phyloP scores from a whole-genome alignment of 2,329 filamentous ascomycete genomes.

The Sclerotinia borealis region DNA sequence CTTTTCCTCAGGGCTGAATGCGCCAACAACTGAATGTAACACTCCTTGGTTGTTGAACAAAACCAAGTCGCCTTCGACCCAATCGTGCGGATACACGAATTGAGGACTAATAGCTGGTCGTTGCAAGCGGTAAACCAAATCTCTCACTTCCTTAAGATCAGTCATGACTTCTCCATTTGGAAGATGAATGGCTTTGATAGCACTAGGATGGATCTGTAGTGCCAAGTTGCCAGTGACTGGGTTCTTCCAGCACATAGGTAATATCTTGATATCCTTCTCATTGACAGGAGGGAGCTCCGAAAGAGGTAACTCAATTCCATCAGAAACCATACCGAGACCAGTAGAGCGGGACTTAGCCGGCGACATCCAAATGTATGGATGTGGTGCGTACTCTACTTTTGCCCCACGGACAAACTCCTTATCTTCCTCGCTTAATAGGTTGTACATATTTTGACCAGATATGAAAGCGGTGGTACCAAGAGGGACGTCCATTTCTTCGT shows the following conservation, averaged over 20 bases:
- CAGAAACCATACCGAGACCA: conserved; percentile 65
- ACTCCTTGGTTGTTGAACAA: conserved; percentile 74
- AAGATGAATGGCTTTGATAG: conserved; percentile 62
- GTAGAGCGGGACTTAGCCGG: conserved; percentile 58
- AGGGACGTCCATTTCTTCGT: conserved; percentile 60
- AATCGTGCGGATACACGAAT: conserved; percentile 68
- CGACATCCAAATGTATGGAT: conserved; percentile 80
- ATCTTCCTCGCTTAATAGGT: conserved; percentile 57
- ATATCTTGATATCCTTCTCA: conserved; percentile 58
- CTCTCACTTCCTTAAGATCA: conserved; percentile 58
- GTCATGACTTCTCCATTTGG: conserved; percentile 63
- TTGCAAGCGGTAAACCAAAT: conserved; percentile 66
- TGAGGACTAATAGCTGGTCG: conserved; percentile 64
- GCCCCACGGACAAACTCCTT: conserved; percentile 62
- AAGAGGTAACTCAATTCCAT: conserved; percentile 54
- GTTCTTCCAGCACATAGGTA: conserved; percentile 75
- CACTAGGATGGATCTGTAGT: conserved; percentile 68
- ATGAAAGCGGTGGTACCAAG: conserved; percentile 74
- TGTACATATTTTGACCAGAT: conserved; percentile 65
- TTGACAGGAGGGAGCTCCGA: conserved; percentile 60
- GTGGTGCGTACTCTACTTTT: conserved; percentile 67
- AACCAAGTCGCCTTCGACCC: conserved; percentile 70
- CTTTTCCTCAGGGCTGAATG: conserved; percentile 67
- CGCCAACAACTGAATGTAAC: conserved; percentile 68
- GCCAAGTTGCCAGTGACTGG: conserved; percentile 63